phyloP scores from a whole-genome alignment of 2,329 filamentous ascomycete genomes.

The Purpureocillium takamizusanense region DNA sequence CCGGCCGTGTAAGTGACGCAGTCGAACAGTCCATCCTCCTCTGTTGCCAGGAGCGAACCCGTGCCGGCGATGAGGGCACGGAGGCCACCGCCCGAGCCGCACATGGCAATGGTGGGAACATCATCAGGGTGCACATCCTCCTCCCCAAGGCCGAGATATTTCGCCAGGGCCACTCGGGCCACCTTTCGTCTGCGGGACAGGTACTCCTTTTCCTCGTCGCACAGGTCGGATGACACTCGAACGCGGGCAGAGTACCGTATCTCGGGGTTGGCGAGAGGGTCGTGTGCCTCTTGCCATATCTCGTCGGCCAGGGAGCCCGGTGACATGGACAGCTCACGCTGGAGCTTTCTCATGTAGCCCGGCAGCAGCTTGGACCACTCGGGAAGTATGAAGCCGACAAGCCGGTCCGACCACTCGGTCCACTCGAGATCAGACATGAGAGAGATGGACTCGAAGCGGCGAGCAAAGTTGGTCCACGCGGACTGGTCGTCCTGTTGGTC shows the following conservation, averaged over 20 bases:
- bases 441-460: conserved; percentile 43
- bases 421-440: conserved; percentile 46
- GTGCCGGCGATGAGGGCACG: conserved; percentile 84
- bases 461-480: conserved; percentile 40
- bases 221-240: conserved; percentile 72
- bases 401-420: conserved; percentile 41
- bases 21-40: conserved; percentile 84
- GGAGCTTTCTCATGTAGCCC: conserved; percentile 70
- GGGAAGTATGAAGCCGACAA: conserved; percentile 68
- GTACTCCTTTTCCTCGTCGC: conserved; percentile 73
- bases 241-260: conserved; percentile 75
- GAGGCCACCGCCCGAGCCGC: conserved; percentile 85
- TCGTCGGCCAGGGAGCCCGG: conserved; percentile 85
- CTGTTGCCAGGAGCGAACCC: conserved; percentile 74
- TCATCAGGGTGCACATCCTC: conserved; percentile 84
- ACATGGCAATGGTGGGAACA: conserved; percentile 87
- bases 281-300: conserved; percentile 86
- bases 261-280: conserved; percentile 77
- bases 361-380: conserved; percentile 75
- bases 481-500: conserved; percentile 17
- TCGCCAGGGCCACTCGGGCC: conserved; percentile 65
- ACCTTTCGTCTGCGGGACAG: conserved; percentile 58
- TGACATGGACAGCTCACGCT: conserved; percentile 77
- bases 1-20: conserved; percentile 92
- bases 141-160: conserved; percentile 71